Evolutionary conservation across 768 basidiomycete species (phyloP).

Genomic region (Psilocybe cubensis): DNA sequence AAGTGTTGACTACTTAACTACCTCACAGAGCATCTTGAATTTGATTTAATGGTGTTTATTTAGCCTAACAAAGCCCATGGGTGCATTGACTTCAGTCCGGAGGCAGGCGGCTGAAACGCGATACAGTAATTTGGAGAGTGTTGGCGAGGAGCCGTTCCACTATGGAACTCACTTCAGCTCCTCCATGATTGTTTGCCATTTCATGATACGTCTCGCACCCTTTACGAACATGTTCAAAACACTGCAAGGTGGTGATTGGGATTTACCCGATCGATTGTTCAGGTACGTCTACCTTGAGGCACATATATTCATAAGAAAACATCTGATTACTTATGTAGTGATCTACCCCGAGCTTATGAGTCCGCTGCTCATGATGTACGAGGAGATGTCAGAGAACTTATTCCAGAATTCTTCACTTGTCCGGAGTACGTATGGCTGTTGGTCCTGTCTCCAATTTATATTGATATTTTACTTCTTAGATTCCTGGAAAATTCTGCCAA

Average conservation of each 20-base stretch:
- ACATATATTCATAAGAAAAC: not conserved
- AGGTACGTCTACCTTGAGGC: conserved; percentile 40
- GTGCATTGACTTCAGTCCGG: conserved; percentile 77
- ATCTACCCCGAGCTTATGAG: conserved; percentile 78
- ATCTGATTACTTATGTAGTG: conserved; percentile 42
- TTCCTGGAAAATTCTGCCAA: conserved; percentile 83
- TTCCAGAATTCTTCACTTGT: conserved; percentile 86
- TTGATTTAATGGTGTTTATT: not conserved
- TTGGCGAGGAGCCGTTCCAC: conserved; percentile 88
- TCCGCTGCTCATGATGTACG: conserved; percentile 86
- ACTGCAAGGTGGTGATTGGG: conserved; percentile 93
- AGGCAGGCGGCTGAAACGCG: conserved; percentile 76
- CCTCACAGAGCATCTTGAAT: not conserved
- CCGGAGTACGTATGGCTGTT: conserved; percentile 61
- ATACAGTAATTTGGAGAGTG: conserved; percentile 75
- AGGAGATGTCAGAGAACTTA: conserved; percentile 92
- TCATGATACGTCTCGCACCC: conserved; percentile 85
- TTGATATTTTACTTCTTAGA: conserved; percentile 38
- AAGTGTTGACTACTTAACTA: conserved; percentile 27
- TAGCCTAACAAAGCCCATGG: conserved; percentile 89
- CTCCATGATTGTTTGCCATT: conserved; percentile 97
- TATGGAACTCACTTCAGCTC: conserved; percentile 96
- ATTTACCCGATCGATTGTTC: conserved; percentile 87
- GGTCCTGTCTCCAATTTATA: not conserved
- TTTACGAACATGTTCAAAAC: conserved; percentile 97